Evolutionary conservation across 2,329 filamentous ascomycete genomes (phyloP).

Genomic region (Acephala macrosclerotiorum): DNA sequence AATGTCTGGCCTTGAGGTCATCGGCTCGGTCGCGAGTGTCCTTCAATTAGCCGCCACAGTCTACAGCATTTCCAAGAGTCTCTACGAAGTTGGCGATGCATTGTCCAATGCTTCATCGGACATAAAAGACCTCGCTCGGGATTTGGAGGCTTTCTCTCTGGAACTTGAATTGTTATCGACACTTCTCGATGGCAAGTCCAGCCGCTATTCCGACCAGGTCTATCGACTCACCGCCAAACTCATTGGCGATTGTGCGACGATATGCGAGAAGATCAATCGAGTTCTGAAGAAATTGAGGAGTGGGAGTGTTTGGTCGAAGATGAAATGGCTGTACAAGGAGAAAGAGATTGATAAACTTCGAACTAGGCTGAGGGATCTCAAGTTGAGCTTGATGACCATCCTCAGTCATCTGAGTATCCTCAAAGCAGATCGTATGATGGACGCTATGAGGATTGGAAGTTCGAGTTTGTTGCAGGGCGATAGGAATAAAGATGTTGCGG

Average conservation of each 20-base stretch:
- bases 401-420: conserved; percentile 27
- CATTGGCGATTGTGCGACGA: conserved; percentile 33
- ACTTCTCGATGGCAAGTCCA: conserved; percentile 25
- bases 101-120: conserved; percentile 32
- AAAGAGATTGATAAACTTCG: conserved; percentile 33
- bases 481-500: background rate
- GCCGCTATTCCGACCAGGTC: conserved; percentile 27
- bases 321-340: conserved; percentile 35
- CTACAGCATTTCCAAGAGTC: conserved; percentile 30
- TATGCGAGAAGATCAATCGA: conserved; percentile 31
- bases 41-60: conserved; percentile 29
- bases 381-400: conserved; percentile 31
- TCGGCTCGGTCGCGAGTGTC: conserved; percentile 28
- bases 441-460: conserved; percentile 24
- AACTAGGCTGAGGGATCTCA: conserved; percentile 31
- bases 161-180: conserved; percentile 25
- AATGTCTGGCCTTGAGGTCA: conserved; percentile 29
- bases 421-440: conserved; percentile 31
- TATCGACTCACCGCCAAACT: conserved; percentile 32
- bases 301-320: conserved; percentile 23
- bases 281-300: conserved; percentile 27
- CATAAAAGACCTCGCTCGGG: conserved; percentile 32
- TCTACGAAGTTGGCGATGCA: conserved; percentile 29
- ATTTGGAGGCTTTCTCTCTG: conserved; percentile 31
- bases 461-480: conserved; percentile 24